Base-by-base conservation (phyloP, 140 eudicot genomes). In the Erigeron philadelphicus region DNA sequence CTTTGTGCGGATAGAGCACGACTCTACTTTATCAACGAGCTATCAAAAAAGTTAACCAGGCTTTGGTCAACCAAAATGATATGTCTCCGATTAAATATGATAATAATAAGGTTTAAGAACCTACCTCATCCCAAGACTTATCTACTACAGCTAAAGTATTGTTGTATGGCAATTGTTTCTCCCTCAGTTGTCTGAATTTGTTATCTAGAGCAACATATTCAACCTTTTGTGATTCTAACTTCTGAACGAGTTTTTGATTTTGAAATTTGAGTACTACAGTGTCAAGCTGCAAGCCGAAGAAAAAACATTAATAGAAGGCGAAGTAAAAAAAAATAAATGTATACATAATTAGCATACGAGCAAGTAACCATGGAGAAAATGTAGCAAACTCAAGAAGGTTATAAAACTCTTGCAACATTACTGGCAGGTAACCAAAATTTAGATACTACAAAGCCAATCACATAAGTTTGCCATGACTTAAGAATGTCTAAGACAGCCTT, bases 181-280 rank as follows among this genome's bases (percentile, higher is more conserved):
- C 88, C 45, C 79, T 83, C 71, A 85, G 64, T 44, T 74, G 84
- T 65, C 68, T 78, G 66, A 80, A 68, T 71, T 84, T 89, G 74
- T 75, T 85, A 65, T 84, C 96, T 56, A 86, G 83, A 61, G 84
- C 81, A 53, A 48, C 47, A 64, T 83, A 75, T 76, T 93, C 98
- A 19, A 77, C 80, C 74, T 84, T 93, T 74, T 89, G 96, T 55
- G 89, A 86, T 81, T 93, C 96, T 71, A 93, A 59, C 82, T 89
- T 93, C 78, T 86, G 98, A 54, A 75, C 41, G 61, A 93, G 93
- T 79, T 89, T 93, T 71, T 86, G 88, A 71, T 93, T 93, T 83
- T 93, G 96, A 72, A 82, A 89, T 67, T 84, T 85, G 67, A 93
- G 98, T 15, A 93, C 96, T 50, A 89, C 85, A 5, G 92, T 82